Evolutionary conservation across 495 filamentous ascomycete genomes (phyloP).

Genomic region (Aspergillus mulundensis): DNA sequence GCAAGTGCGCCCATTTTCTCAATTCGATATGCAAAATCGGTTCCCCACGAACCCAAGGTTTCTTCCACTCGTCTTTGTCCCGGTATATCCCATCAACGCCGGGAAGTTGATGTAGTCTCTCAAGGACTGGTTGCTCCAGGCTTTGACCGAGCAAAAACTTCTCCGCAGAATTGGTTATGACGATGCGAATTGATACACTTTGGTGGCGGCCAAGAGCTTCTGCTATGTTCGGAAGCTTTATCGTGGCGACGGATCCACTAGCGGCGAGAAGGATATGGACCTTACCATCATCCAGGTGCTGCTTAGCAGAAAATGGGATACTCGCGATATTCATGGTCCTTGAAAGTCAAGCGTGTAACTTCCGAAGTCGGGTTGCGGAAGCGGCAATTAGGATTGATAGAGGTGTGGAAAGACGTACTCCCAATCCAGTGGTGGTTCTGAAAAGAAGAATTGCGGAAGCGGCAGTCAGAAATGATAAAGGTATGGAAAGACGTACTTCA

Average conservation of each 20-base stretch:
- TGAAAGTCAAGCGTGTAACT: background rate
- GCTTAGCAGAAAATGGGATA: constrained; percentile 24
- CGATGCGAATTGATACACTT: constrained; percentile 69
- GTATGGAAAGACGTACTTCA: too few relatives aligned
- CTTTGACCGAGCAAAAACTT: constrained; percentile 69
- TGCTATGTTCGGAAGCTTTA: constrained; percentile 78
- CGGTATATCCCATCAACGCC: constrained; percentile 70
- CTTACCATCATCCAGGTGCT: constrained; percentile 54
- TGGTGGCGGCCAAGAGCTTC: constrained; percentile 46
- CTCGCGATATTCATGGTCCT: background rate
- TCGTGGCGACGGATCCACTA: constrained; percentile 77
- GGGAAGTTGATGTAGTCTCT: constrained; percentile 43
- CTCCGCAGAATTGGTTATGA: constrained; percentile 67
- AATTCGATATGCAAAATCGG: constrained; percentile 82
- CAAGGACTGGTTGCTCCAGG: constrained; percentile 61
- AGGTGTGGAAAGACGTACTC: too few relatives aligned
- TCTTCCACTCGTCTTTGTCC: constrained; percentile 76
- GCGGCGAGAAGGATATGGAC: constrained; percentile 76
- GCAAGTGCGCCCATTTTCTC: constrained; percentile 71
- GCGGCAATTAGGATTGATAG: too few relatives aligned
- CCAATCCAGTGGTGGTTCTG: too few relatives aligned
- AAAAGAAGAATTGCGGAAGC: too few relatives aligned
- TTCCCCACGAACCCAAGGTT: constrained; percentile 59
- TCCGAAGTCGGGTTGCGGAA: background rate
- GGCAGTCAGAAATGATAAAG: too few relatives aligned